Evolutionary conservation across 2,329 filamentous ascomycete species (phyloP).

Genomic region (Chaetomium olivaceum): DNA sequence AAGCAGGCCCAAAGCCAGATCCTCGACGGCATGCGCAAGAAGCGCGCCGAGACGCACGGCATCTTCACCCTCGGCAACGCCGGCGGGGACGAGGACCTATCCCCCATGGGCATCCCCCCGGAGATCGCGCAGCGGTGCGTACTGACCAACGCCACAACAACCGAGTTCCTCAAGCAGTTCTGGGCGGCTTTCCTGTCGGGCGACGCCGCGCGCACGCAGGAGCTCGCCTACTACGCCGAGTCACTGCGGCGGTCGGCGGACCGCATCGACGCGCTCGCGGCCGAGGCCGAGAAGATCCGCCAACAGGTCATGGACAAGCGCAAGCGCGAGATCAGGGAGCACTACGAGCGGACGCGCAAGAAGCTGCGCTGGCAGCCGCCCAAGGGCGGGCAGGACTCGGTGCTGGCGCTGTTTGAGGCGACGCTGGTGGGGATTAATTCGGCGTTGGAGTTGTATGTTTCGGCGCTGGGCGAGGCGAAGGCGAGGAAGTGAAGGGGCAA

Average conservation of each 20-base stretch:
- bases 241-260: slow-evolving; percentile 75
- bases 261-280: slow-evolving; percentile 77
- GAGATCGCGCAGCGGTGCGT: slow-evolving; percentile 60
- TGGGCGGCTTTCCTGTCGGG: slow-evolving; percentile 91
- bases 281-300: slow-evolving; percentile 75
- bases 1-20: slow-evolving; percentile 66
- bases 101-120: slow-evolving; percentile 57
- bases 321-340: slow-evolving; percentile 69
- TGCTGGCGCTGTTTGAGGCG: slow-evolving; percentile 71
- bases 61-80: not conserved
- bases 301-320: slow-evolving; percentile 64
- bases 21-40: slow-evolving; percentile 63
- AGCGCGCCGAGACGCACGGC: slow-evolving; percentile 60
- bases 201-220: slow-evolving; percentile 74
- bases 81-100: slow-evolving; percentile 43
- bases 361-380: slow-evolving; percentile 71
- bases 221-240: slow-evolving; percentile 79
- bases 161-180: slow-evolving; percentile 96
- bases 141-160: slow-evolving; percentile 84
- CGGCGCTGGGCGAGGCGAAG: slow-evolving; percentile 14
- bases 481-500: not conserved
- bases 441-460: slow-evolving; percentile 26
- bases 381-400: slow-evolving; percentile 73
- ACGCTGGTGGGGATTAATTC: slow-evolving; percentile 23
- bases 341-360: slow-evolving; percentile 72